phyloP scores from a whole-genome alignment of 768 basidiomycete genomes.

The Auriscalpium vulgare region DNA sequence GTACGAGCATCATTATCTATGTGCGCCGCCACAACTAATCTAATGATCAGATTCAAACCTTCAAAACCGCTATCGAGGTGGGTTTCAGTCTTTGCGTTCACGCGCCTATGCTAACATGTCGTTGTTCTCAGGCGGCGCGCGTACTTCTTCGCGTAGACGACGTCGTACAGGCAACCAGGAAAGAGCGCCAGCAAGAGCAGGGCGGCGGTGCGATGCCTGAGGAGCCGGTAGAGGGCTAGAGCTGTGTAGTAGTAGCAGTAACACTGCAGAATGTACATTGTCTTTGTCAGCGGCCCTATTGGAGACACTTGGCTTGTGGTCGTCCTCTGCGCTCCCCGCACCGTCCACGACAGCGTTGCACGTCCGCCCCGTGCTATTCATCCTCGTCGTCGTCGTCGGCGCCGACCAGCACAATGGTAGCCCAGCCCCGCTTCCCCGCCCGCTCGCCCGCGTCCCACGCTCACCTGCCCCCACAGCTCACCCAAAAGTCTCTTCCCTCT shows the following conservation, averaged over 20 bases:
- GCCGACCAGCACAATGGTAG: too few relatives aligned
- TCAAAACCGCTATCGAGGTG: conserved; percentile 96
- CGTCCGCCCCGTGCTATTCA: too few relatives aligned
- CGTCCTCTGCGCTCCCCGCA: too few relatives aligned
- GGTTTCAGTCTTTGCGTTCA: conserved; percentile 4
- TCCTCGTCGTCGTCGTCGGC: too few relatives aligned
- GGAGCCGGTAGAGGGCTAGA: conserved; percentile 41
- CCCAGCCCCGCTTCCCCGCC: too few relatives aligned
- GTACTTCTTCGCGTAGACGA: conserved; percentile 91
- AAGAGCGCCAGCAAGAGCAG: conserved; percentile 53
- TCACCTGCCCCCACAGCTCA: not conserved
- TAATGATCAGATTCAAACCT: conserved; percentile 68
- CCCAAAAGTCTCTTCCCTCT: not conserved
- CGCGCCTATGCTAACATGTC: not conserved
- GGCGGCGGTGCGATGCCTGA: conserved; percentile 38
- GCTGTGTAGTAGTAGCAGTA: too few relatives aligned
- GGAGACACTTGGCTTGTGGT: too few relatives aligned
- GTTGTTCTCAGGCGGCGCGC: conserved; percentile 57
- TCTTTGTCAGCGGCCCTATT: too few relatives aligned
- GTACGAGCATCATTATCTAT: conserved; percentile 23
- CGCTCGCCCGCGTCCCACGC: too few relatives aligned
- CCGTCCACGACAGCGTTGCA: too few relatives aligned
- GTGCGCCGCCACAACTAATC: not conserved
- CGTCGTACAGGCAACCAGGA: conserved; percentile 82
- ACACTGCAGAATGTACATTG: too few relatives aligned